Evolutionary conservation across 352 stramenopile species (phyloP), one percentile per base, ranked within the genome.

Genomic region (Phytopythium cucurbitacearum): DNA sequence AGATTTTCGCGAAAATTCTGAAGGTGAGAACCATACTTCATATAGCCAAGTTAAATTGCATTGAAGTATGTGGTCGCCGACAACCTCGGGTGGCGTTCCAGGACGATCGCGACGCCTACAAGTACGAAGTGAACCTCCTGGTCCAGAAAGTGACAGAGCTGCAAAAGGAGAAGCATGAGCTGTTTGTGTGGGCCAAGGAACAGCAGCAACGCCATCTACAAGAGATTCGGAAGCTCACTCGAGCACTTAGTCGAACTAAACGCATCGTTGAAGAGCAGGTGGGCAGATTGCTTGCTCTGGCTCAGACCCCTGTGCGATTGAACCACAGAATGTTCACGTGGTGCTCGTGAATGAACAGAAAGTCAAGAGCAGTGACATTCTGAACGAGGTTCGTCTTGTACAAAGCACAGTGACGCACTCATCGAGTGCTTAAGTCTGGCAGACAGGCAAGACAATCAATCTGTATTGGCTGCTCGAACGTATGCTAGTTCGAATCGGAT

Each of bases 1-100:
- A 91, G 59, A 91, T 93, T 49, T 93, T 93, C 45, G 82, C 83
- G 48, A 90, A 88, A 57, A 91, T 91, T 48, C 64, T 91, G 13
- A 77, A 93, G 71, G 81, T 87, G 38, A 7, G 43, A 37, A 15
- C 15, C 4, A 41, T 32, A 50, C 39, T 9, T 4, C 35, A 12
- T 34, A 4, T 32, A 36, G 7, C 15, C n/a, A 34, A 5, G 2
- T 21, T 5, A 35, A 43, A 15, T 48, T 37, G 12, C 5, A 35
- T 1, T 49, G 7, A 15, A 40, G 33, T 42, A 4, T 47, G 15
- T 28, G 21, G 21, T 28, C 21, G 21, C 21, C 21, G 21, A 28
- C 21, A 28, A 28, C 21, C 21, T 28, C 3, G 37, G 43, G 7
- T 33, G 21, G 8, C 10, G 32, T 3, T 49, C 21, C 16, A 87